Percentiles rank a stretch among this genome's conserved stretches.
phyloP scores from a whole-genome alignment of 768 basidiomycete genomes.

The Lanmaoa pseudosensibilis region DNA sequence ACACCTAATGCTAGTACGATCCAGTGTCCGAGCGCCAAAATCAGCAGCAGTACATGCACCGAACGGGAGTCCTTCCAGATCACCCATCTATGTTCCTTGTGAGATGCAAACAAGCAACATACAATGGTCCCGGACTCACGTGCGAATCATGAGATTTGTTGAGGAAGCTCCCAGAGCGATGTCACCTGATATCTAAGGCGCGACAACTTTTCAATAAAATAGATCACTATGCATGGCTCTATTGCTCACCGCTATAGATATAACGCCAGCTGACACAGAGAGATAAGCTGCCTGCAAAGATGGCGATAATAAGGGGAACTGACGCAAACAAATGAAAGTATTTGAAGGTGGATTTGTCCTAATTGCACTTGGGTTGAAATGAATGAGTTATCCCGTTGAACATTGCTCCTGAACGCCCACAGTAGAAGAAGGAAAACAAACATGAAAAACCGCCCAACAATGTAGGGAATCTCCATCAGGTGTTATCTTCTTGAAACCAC shows the following conservation, averaged over 20 bases:
- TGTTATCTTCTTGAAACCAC: not conserved
- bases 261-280: conserved; percentile 2
- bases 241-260: conserved; percentile 15
- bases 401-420: conserved; percentile 7
- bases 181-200: conserved; percentile 12
- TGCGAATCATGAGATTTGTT: conserved; percentile 30
- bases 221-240: not conserved
- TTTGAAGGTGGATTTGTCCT: not conserved
- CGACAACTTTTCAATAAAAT: not conserved
- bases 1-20: conserved; percentile 16
- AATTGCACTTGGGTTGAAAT: conserved; percentile 8
- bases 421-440: conserved; percentile 16
- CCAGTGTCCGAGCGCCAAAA: conserved; percentile 25
- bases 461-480: conserved; percentile 21
- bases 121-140: conserved; percentile 13
- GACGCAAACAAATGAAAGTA: conserved; percentile 16
- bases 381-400: not conserved
- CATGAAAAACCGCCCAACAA: conserved; percentile 20
- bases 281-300: not conserved
- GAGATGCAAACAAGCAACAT: not conserved
- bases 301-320: not conserved
- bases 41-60: conserved; percentile 17
- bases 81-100: conserved; percentile 23
- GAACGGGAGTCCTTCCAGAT: conserved; percentile 23
- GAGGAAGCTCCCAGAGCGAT: conserved; percentile 22